Evolutionary conservation across 805 yeast genomes (phyloP), one percentile per base, ranked within the genome.

Genomic region (Maudiozyma pseudohumilis): DNA sequence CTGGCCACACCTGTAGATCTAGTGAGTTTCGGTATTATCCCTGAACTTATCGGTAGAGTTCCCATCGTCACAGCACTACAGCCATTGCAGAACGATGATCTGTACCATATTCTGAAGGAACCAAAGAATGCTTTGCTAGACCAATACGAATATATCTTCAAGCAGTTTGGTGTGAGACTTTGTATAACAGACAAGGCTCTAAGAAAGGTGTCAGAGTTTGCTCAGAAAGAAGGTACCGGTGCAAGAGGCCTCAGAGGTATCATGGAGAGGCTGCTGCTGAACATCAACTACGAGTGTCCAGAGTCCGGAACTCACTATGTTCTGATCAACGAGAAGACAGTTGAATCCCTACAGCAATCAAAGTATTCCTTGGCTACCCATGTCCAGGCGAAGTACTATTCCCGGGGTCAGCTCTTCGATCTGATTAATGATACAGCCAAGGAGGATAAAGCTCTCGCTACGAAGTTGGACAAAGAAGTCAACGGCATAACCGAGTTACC

Each of bases 181-280:
- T 65, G 65, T 7, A 63, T 75, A 15, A 74, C 80, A 0, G 56
- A 55, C 6, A 61, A 62, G 10, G 80, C 80, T 0, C 50, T 74
- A 8, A 44, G 55, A n/a, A 60, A 54, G 28, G 66, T 75, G 12
- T 75, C 80, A 0, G 58, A 60, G 18, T 47, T 69, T 17, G 74
- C 80, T 0, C 46, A 71, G 24, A 53, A 58, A 20, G 74, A 70
- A 43, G 76, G 76, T 3, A 74, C 79, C 0, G 81, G 81, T 22
- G 81, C 80, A 0, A 62, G 81, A 47, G 80, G 80, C 0, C 49
- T 75, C 21, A 59, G 77, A 44, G 69, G 74, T 1, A 69, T 74
- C 5, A 61, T 75, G 68, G 80, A 74, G 40, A 64, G 71, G 38
- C 40, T 74, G 13, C 49, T 74, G 17, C 52, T 74, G 13, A 63